phyloP scores from a whole-genome alignment of 371 early-diverging fungal species.

The Mucor circinelloides region DNA sequence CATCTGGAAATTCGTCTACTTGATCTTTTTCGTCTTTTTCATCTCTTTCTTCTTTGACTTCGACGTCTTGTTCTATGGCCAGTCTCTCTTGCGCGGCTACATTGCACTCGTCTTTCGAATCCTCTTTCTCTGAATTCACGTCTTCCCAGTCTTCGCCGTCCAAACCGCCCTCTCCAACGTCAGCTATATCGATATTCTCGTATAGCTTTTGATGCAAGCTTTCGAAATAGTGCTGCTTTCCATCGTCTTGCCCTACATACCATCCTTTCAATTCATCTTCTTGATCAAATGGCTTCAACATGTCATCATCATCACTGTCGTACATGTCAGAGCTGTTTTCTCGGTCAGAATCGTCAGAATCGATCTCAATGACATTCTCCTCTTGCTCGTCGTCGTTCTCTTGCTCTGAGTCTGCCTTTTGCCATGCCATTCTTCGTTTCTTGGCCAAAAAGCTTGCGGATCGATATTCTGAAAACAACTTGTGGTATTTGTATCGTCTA shows the following conservation, averaged over 20 bases:
- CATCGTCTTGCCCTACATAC: background rate
- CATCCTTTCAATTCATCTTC: background rate
- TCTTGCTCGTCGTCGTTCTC: background rate
- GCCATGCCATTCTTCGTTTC: background rate
- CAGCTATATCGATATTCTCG: background rate
- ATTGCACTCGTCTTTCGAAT: background rate
- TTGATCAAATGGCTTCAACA: conserved; percentile 3
- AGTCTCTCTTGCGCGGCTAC: background rate
- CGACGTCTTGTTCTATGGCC: background rate
- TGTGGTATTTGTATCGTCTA: background rate
- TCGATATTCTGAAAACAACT: background rate
- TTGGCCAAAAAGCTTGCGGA: conserved; percentile 11
- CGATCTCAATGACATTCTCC: background rate
- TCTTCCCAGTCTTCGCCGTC: background rate
- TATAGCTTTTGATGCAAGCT: background rate
- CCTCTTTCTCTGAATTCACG: background rate
- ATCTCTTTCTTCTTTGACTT: background rate
- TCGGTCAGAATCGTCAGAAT: background rate
- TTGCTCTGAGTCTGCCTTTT: background rate
- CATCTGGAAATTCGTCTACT: background rate
- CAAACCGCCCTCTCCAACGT: background rate
- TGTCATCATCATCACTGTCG: background rate
- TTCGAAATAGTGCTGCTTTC: background rate
- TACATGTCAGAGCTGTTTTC: background rate
- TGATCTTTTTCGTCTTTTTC: background rate